Conservation (phyloP, 495 filamentous ascomycete species). For the Aspergillus coremiiformis region DNA sequence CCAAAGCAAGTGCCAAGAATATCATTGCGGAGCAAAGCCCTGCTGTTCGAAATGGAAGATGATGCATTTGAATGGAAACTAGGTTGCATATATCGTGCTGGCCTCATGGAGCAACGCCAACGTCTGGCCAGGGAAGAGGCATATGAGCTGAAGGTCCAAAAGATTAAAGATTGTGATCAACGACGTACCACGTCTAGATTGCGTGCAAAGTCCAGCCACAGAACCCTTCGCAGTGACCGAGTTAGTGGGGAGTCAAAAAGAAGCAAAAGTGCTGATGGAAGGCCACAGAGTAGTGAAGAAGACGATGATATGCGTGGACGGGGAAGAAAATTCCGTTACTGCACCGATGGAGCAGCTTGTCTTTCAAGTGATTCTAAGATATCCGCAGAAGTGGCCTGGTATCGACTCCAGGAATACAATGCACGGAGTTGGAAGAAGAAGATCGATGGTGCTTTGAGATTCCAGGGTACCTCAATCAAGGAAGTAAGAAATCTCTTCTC, state of each 20-base stretch:
- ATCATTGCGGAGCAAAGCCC: constrained; percentile 67
- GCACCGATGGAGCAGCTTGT: constrained; percentile 63
- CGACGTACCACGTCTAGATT: constrained; percentile 42
- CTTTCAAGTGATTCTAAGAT: constrained; percentile 64
- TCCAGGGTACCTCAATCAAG: constrained; percentile 64
- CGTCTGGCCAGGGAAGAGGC: constrained; percentile 84
- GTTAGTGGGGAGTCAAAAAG: constrained; percentile 38
- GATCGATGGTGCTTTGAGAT: constrained; percentile 67
- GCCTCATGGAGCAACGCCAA: constrained; percentile 81
- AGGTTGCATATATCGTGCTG: constrained; percentile 81
- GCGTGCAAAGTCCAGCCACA: constrained; percentile 45
- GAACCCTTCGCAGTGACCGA: constrained; percentile 38
- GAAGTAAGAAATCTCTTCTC: constrained; percentile 76
- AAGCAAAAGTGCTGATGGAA: constrained; percentile 49
- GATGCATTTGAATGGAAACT: constrained; percentile 97
- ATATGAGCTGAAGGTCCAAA: constrained; percentile 77
- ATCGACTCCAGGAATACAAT: constrained; percentile 70
- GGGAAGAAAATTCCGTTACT: constrained; percentile 59
- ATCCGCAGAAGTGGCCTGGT: constrained; percentile 63
- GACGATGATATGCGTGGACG: constrained; percentile 21
- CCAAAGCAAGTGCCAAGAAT: constrained; percentile 82
- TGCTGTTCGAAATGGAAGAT: constrained; percentile 90
- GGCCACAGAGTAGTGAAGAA: constrained; percentile 23
- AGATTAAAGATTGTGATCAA: constrained; percentile 62
- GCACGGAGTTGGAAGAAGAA: constrained; percentile 87